Conservation (phyloP, 164 flowering plant species). For the Stephania yunnanensis region DNA sequence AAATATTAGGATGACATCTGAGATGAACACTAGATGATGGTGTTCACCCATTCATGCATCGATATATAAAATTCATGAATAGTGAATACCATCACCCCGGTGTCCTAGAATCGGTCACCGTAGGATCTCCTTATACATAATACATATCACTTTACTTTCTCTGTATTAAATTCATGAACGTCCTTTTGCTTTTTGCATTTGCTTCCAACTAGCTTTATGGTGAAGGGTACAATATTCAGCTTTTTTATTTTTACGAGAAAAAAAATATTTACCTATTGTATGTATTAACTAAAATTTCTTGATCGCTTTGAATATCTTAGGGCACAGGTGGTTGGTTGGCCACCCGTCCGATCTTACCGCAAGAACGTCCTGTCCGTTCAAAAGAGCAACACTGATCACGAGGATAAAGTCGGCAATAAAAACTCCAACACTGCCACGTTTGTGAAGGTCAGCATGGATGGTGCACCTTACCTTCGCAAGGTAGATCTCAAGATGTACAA, state of each 20-base stretch:
- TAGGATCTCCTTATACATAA: background rate
- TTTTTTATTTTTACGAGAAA: background rate
- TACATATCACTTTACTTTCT: background rate
- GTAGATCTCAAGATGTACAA: constrained; percentile 69
- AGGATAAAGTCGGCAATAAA: constrained; percentile 18
- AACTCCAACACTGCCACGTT: constrained; percentile 30
- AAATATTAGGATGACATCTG: no score
- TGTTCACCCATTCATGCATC: no score
- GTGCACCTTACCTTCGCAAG: constrained; percentile 81
- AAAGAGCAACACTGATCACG: constrained; percentile 29
- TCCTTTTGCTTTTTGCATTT: background rate
- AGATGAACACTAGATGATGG: no score
- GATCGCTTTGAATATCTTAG: constrained; percentile 21
- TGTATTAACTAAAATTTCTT: background rate
- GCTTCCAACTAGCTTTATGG: background rate
- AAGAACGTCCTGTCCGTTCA: constrained; percentile 54
- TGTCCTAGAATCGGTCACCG: background rate
- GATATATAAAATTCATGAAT: no score
- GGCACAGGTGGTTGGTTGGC: constrained; percentile 89
- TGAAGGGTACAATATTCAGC: background rate
- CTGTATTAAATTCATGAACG: background rate
- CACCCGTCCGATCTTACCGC: constrained; percentile 71
- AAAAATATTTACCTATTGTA: background rate
- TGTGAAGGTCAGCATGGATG: constrained; percentile 88
- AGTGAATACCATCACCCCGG: no score